phyloP scores from a whole-genome alignment of 1,284 basidiomycete species.

The Pseudozyma sp. region DNA sequence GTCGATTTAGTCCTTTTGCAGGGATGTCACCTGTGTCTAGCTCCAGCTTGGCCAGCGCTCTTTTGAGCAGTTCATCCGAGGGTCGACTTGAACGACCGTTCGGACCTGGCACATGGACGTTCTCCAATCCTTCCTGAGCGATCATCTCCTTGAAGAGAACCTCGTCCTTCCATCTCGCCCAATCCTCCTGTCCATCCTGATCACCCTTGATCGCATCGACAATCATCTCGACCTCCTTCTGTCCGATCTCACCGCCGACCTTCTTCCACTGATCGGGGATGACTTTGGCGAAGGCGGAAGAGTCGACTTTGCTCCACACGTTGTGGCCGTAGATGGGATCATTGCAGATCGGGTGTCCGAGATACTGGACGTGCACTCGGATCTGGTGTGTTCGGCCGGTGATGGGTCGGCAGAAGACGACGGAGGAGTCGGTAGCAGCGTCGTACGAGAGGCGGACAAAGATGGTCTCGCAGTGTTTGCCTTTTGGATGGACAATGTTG shows the following conservation, averaged over 20 bases:
- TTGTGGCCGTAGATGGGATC: constrained; percentile 69
- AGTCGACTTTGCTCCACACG: constrained; percentile 63
- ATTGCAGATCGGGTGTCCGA: constrained; percentile 88
- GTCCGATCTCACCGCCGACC: constrained; percentile 60
- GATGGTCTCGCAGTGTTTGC: constrained; percentile 80
- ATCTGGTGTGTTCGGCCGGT: constrained; percentile 85
- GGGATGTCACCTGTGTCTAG: constrained; percentile 33
- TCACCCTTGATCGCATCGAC: constrained; percentile 64
- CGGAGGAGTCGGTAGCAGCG: constrained; percentile 81
- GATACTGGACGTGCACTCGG: constrained; percentile 92
- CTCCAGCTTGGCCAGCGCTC: constrained; percentile 39
- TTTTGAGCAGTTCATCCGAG: constrained; percentile 37
- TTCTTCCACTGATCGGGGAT: constrained; percentile 61
- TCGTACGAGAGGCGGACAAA: constrained; percentile 90
- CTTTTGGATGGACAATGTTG: constrained; percentile 77
- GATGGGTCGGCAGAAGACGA: constrained; percentile 79
- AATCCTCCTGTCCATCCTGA: constrained; percentile 66
- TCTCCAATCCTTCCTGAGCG: constrained; percentile 55
- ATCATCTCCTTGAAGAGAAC: constrained; percentile 63
- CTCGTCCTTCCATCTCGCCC: constrained; percentile 67
- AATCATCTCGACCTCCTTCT: constrained; percentile 60
- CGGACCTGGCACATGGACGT: constrained; percentile 57
- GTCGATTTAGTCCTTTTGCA: constrained; percentile 40
- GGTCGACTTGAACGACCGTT: constrained; percentile 56
- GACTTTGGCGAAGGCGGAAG: constrained; percentile 48